Base-by-base conservation (phyloP, 2,329 filamentous ascomycete species). In the Ascochyta clinopodiicola region DNA sequence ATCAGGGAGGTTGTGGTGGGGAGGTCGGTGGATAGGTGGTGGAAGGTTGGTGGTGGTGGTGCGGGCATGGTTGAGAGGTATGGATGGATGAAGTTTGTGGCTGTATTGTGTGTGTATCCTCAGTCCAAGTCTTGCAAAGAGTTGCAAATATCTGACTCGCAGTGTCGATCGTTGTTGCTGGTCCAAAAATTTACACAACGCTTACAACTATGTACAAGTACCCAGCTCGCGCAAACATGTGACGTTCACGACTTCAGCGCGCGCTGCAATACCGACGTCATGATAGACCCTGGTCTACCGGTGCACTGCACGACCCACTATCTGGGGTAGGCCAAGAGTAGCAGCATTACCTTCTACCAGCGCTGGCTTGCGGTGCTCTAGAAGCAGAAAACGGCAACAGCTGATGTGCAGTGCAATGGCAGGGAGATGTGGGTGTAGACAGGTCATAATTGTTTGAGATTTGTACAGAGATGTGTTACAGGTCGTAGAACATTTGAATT, bases 201-300 rank as follows among this genome's bases (percentile, higher is more conserved):
- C 39, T 32, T 44, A 17, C 40, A 44, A 9, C 17, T 32, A 29
- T 19, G 6, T 50, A 34, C 22, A 36, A 19, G 22, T 12, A 22
- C 15, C 24, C 29, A 24, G 29, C 19, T 6, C 37, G 35, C 50
- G 35, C 12, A 43, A 19, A 46, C 54, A 57, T 57, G 50, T 60
- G 57, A 57, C 53, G 53, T 37, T 25, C 43, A 42, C 19, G 42
- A 54, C 40, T 47, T 25, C 29, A 32, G n/a, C 7, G 8, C 25
- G 37, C 24, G 34, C 21, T 44, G 39, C 9, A 44, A 51, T 59
- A 44, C 43, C 60, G 47, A 68, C 64, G 66, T 68, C 64, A 67
- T 67, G 57, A 62, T 49, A 49, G 50, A 62, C 60, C 59, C 59
- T 64, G 51, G 36, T 44, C 13, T 40, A 45, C 17, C 17, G 17